Conservation (phyloP, 2,329 filamentous ascomycete species). For the Huntiella decipiens region DNA sequence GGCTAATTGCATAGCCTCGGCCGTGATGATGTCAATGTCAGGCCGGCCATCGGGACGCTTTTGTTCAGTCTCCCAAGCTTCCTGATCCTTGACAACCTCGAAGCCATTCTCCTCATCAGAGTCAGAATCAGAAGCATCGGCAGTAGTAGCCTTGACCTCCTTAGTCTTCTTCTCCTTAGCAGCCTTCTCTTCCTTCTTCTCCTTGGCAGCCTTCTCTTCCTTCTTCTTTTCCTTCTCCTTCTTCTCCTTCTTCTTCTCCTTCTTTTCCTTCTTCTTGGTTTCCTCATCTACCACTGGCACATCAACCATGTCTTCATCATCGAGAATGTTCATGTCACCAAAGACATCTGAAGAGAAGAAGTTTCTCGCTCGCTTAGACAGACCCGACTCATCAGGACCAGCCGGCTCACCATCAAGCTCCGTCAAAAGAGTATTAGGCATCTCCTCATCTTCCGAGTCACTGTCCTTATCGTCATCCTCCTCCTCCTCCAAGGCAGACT, state of each 20-base stretch:
- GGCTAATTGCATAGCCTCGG: conserved; percentile 93
- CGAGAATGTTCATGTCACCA: conserved; percentile 41
- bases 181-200: conserved; percentile 11
- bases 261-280: conserved; percentile 15
- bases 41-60: conserved; percentile 42
- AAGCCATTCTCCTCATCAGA: conserved; percentile 27
- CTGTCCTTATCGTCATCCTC: conserved; percentile 15
- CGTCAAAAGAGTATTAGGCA: conserved; percentile 17
- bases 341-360: conserved; percentile 97
- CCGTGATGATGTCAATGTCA: conserved; percentile 98
- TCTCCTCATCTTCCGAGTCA: conserved; percentile 17
- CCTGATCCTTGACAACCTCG: conserved; percentile 39
- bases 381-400: conserved; percentile 15
- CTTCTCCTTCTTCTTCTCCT: conserved; percentile 19
- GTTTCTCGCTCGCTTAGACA: conserved; percentile 69
- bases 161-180: background rate
- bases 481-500: conserved; percentile 37
- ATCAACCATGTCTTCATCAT: conserved; percentile 24
- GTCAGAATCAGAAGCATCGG: conserved; percentile 12
- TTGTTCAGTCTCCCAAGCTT: conserved; percentile 48
- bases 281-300: conserved; percentile 16
- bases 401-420: conserved; percentile 25
- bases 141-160: conserved; percentile 1
- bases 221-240: conserved; percentile 11
- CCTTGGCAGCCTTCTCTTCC: conserved; percentile 7